Base-by-base conservation (phyloP, 176 grass and related monocot genomes). In the Melocanna baccifera region DNA sequence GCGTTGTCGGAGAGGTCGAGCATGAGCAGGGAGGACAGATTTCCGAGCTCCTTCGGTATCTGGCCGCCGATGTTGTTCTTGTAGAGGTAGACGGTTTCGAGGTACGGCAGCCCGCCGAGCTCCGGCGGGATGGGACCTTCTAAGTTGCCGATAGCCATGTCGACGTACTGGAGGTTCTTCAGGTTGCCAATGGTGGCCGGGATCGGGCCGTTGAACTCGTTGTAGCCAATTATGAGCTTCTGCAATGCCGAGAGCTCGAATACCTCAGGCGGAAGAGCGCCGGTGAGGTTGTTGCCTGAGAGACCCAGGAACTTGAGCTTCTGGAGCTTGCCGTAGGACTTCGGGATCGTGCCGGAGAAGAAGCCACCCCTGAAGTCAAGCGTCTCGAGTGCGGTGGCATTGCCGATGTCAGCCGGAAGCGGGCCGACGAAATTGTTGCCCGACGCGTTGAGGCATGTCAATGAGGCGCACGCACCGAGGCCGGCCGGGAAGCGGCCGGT, bases 181-280 rank as follows among this genome's bases (percentile, higher is more conserved):
- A 98, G 88, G 14, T 98, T 98, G 47, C 93, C 91, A 50, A 98
- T 87, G 9, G 88, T 86, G 2, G 91, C 48, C 2, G 96, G 93
- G 76, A 98, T 94, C 9, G 93, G 77, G 20, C 96, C 93, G 13
- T 83, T 79, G 71, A 98, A 91, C 85, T 92, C 93, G 23, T 98
- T 98, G 81, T 95, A 98, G 23, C 96, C 96, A 22, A 98, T 95
- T 55, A 98, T 95, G 32, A 98, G 84, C 66, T 93, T 86, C 89
- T 98, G 91, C 83, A 98, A 81, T 7, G 96, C 84, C 23, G 87
- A 85, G 32, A 95, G 81, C 50, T 94, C 75, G 86, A 95, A 95
- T 12, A 98, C 79, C 83, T 92, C 88, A 2, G 72, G 56, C 0
- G 96, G 96, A 9, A 98, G 87, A 23, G 69, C 87, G 41, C 96